Evolutionary conservation across 176 grass and related monocot species (phyloP).

Genomic region (Dendrocalamus sinicus): DNA sequence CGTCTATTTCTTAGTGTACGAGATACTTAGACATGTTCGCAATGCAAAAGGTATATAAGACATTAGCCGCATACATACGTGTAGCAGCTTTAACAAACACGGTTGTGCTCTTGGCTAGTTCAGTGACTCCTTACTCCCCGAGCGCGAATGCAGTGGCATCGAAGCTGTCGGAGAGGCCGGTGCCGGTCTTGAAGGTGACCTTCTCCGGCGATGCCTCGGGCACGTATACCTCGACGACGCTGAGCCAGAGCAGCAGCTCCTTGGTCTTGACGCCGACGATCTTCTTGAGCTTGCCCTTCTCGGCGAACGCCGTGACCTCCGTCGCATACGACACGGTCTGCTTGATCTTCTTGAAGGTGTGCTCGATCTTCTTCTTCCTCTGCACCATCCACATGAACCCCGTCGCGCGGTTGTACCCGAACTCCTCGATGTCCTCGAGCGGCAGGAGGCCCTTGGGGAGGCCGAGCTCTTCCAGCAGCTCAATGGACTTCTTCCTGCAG

Average conservation of each 20-base stretch:
- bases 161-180: constrained; percentile 16
- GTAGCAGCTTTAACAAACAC: too few species aligned
- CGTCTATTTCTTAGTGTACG: too few species aligned
- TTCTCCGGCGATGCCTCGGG: neutral
- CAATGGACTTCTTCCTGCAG: neutral
- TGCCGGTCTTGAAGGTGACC: neutral
- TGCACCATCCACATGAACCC: neutral
- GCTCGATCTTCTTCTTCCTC: neutral
- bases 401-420: neutral
- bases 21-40: too few species aligned
- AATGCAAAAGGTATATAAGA: too few species aligned
- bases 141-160: neutral
- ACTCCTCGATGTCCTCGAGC: neutral
- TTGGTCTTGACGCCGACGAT: neutral
- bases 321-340: neutral
- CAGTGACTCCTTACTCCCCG: neutral
- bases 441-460: neutral
- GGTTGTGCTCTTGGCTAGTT: too few species aligned
- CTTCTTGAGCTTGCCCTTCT: neutral
- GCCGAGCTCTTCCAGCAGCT: neutral
- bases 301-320: neutral
- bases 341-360: constrained; percentile 12
- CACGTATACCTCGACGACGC: neutral
- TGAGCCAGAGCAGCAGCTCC: neutral
- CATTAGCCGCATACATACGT: too few species aligned